These are phyloP conservation scores for Eutrema japonicum DNA, from an alignment of 345 rosid genomes.

Conservation along the genomic window DNA sequence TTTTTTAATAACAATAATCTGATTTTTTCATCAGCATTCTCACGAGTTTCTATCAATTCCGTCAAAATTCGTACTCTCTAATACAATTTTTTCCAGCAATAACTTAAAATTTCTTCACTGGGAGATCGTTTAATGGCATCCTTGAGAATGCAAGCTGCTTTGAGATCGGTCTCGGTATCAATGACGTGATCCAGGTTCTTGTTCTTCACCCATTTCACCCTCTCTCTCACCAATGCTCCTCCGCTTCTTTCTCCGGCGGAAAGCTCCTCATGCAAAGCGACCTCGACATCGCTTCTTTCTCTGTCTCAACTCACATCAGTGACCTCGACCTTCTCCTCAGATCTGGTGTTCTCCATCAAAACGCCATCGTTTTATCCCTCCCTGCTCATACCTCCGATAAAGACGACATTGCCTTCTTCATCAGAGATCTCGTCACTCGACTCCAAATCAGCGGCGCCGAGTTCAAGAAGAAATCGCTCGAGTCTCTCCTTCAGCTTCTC, in stretches of 20 bases:
- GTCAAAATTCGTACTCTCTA: not conserved
- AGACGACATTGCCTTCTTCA: constrained; percentile 61
- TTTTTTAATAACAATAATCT: too few relatives aligned
- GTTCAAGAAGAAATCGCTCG: constrained; percentile 73
- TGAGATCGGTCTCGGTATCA: constrained; percentile 85
- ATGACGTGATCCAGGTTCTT: constrained; percentile 80
- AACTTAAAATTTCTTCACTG: too few relatives aligned
- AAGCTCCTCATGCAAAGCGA: constrained; percentile 88
- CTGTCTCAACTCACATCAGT: constrained; percentile 61
- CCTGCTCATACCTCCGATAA: constrained; percentile 61
- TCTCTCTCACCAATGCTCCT: constrained; percentile 62
- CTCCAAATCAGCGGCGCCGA: constrained; percentile 80
- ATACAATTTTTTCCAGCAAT: not conserved
- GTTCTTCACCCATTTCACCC: constrained; percentile 90
- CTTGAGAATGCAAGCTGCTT: constrained; percentile 88
- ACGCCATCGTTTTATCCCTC: constrained; percentile 71
- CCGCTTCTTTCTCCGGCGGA: constrained; percentile 61
- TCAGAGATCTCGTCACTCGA: constrained; percentile 73
- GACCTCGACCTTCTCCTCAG: constrained; percentile 76
- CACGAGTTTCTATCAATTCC: not conserved
- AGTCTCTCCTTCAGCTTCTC: constrained; percentile 68
- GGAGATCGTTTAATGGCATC: constrained; percentile 92
- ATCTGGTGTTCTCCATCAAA: constrained; percentile 80
- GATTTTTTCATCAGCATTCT: constrained; percentile 13
- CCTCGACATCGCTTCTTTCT: constrained; percentile 71